These are phyloP conservation scores for Ophiosphaerella korrae DNA, from an alignment of 2,329 filamentous ascomycete species.

Conservation along the genomic window DNA sequence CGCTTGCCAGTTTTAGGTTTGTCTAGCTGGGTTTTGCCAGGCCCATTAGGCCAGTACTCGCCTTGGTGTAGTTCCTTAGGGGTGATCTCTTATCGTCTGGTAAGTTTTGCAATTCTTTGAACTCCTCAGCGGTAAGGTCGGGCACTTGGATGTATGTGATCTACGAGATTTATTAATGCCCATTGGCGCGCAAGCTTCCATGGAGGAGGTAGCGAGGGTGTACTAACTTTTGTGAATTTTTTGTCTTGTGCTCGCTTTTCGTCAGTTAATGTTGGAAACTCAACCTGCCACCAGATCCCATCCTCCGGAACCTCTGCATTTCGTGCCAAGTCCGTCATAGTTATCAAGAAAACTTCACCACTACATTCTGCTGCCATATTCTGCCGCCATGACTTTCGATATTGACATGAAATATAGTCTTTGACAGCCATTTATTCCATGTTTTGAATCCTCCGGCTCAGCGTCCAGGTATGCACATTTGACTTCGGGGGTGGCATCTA, in stretches of 20 bases:
- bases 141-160: conserved; percentile 6
- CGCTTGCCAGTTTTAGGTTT: not conserved
- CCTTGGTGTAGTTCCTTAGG: not conserved
- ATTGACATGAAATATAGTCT: conserved; percentile 12
- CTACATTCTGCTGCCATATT: conserved; percentile 9
- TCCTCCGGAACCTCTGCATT: conserved; percentile 3
- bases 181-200: not conserved
- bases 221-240: conserved; percentile 11
- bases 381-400: conserved; percentile 11
- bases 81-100: conserved; percentile 1
- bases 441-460: not conserved
- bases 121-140: not conserved
- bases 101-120: conserved; percentile 1
- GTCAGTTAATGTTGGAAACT: conserved; percentile 14
- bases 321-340: not conserved
- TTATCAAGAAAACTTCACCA: conserved; percentile 11
- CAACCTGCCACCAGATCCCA: conserved; percentile 12
- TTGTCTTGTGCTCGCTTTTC: conserved; percentile 3
- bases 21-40: conserved; percentile 3
- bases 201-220: not conserved
- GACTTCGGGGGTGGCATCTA: conserved; percentile 3
- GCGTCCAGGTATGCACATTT: conserved; percentile 5
- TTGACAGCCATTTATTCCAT: conserved; percentile 4
- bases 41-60: conserved; percentile 11
- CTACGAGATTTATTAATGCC: conserved; percentile 2